Evolutionary conservation across 345 rosid species (phyloP), one percentile per base, ranked within the genome.

Genomic region (Excoecaria agallocha): DNA sequence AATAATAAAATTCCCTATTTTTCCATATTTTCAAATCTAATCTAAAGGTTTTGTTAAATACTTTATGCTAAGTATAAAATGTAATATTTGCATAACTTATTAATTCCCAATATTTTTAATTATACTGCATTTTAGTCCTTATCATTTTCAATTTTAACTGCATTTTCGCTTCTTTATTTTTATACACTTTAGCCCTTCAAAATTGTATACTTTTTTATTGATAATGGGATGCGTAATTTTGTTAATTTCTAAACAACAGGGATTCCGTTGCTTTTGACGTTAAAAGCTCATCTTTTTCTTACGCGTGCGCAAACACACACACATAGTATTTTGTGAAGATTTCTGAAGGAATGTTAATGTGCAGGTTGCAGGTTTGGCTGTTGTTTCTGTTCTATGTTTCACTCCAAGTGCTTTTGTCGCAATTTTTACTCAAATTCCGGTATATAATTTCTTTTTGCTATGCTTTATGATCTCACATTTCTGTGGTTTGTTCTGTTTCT

Each of bases 361-460:
- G 81, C 85, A 89, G 93, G 85, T 89, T 17, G 88, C 87, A 24
- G 88, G 91, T n/a, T 72, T 89, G 82, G 87, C 93, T 39, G 68
- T 81, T 68, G 86, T 87, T 59, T 86, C 86, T 61, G 82, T 86
- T 75, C 11, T 86, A 49, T 86, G 93, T 78, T 89, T 89, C 77
- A 83, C 88, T 35, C 68, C 86, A 39, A 83, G 91, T 56, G 81
- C 93, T 52, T 64, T 81, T 6, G 73, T 89, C 63, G 86, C 85
- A 37, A 78, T 87, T 77, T 78, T 84, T 41, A 79, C 89, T 74
- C 87, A 84, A 52, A 75, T 82, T 76, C 89, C 91, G 2, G 93
- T 87, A 83, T 48, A 85, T 64, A 24, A 59, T 61, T 45, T 79
- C 70, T 68, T 6, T 51, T n/a, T 10, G 3, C 50, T 22, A 24